Conservation (phyloP, 2,329 filamentous ascomycete species). For the Stagonosporopsis vannaccii region DNA sequence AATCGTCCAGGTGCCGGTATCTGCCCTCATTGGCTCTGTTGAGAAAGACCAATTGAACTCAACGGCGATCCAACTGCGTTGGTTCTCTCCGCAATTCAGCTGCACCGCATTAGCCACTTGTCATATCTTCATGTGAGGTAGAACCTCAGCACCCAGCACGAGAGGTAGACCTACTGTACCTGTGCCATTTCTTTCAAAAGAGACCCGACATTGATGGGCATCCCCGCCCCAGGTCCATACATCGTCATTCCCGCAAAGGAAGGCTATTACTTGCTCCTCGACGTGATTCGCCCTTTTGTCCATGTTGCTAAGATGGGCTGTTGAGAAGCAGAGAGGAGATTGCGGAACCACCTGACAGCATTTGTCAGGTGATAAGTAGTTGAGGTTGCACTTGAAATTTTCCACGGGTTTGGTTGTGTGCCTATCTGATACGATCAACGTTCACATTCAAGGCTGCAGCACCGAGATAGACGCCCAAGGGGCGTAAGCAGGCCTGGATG, state of each 20-base stretch:
- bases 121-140: background rate
- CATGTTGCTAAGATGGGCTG: background rate
- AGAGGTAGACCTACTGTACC: conserved; percentile 1
- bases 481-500: too few species aligned
- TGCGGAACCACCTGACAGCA: background rate
- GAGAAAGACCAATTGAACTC: conserved; percentile 12
- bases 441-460: background rate
- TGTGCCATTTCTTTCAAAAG: conserved; percentile 12
- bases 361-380: background rate
- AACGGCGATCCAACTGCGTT: background rate
- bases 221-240: conserved; percentile 15
- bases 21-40: background rate
- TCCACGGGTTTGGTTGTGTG: background rate
- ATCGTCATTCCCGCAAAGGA: conserved; percentile 6
- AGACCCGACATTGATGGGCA: background rate
- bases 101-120: background rate
- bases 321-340: background rate
- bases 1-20: background rate
- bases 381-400: conserved; percentile 1
- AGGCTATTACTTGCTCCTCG: conserved; percentile 7
- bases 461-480: too few species aligned
- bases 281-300: background rate
- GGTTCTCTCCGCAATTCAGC: conserved; percentile 4
- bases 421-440: too few species aligned
- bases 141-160: background rate